Conservation (phyloP, 805 yeast species). For the Candida oleophila region DNA sequence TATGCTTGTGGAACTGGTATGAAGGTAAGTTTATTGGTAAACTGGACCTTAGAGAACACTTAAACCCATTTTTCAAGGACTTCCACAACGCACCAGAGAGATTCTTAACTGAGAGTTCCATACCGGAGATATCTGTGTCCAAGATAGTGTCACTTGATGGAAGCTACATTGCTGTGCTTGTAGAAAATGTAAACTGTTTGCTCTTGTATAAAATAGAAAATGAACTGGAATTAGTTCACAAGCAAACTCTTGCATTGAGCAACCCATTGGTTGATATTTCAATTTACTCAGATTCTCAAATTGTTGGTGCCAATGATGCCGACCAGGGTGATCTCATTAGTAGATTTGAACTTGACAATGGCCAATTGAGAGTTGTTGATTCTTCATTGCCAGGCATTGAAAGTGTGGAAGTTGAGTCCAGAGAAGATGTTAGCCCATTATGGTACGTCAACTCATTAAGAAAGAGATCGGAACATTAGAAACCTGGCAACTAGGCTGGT, state of each 20-base stretch:
- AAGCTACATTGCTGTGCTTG: constrained; percentile 41
- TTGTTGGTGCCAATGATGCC: constrained; percentile 31
- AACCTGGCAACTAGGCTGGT: no score
- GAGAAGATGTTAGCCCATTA: constrained; percentile 46
- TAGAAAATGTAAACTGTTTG: constrained; percentile 52
- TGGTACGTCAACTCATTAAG: constrained; percentile 50
- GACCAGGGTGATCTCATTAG: constrained; percentile 19
- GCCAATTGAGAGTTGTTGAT: constrained; percentile 16
- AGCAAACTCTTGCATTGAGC: constrained; percentile 26
- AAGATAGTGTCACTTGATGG: constrained; percentile 33
- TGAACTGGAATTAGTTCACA: constrained; percentile 26
- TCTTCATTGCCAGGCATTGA: constrained; percentile 6
- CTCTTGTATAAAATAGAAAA: constrained; percentile 32
- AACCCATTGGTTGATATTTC: constrained; percentile 29
- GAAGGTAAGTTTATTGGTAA: constrained; percentile 44
- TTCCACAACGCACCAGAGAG: constrained; percentile 64
- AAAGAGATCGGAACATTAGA: constrained; percentile 64
- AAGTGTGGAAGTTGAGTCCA: constrained; percentile 28
- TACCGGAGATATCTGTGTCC: constrained; percentile 54
- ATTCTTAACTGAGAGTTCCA: constrained; percentile 52
- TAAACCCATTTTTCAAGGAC: constrained; percentile 46
- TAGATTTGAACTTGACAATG: constrained; percentile 15
- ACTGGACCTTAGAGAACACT: constrained; percentile 45
- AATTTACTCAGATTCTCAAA: constrained; percentile 18
- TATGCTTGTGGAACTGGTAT: constrained; percentile 80